phyloP scores from a whole-genome alignment of 345 rosid species.

The Luvunga scandens region DNA sequence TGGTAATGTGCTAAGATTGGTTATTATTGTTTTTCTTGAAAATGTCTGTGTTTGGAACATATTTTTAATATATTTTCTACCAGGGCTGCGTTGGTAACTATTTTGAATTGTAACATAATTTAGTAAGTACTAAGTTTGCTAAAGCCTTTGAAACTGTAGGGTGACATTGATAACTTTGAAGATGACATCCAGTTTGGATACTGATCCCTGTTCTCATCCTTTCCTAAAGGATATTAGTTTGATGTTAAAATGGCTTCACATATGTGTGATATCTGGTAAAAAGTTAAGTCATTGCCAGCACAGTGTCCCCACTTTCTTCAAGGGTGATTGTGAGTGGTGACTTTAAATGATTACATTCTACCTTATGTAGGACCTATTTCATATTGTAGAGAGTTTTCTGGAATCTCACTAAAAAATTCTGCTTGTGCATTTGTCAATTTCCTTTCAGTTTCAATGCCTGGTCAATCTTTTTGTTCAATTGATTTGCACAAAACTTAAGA shows the following conservation, averaged over 20 bases:
- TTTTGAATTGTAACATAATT: neutral
- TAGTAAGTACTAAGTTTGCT: neutral
- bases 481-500: neutral
- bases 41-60: neutral
- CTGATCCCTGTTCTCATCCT: neutral
- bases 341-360: neutral
- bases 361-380: neutral
- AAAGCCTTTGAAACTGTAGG: neutral
- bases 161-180: neutral
- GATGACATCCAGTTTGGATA: neutral
- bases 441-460: neutral
- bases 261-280: neutral
- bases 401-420: neutral
- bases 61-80: neutral
- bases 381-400: neutral
- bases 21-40: neutral
- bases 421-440: neutral
- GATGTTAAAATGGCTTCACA: neutral
- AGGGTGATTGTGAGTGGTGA: neutral
- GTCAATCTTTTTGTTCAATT: neutral
- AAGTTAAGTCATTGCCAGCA: neutral
- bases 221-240: neutral
- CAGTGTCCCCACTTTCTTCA: neutral
- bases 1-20: slow-evolving; percentile 47
- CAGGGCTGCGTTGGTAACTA: neutral